phyloP scores from a whole-genome alignment of 768 basidiomycete genomes.

The Lactifluus piperatus region DNA sequence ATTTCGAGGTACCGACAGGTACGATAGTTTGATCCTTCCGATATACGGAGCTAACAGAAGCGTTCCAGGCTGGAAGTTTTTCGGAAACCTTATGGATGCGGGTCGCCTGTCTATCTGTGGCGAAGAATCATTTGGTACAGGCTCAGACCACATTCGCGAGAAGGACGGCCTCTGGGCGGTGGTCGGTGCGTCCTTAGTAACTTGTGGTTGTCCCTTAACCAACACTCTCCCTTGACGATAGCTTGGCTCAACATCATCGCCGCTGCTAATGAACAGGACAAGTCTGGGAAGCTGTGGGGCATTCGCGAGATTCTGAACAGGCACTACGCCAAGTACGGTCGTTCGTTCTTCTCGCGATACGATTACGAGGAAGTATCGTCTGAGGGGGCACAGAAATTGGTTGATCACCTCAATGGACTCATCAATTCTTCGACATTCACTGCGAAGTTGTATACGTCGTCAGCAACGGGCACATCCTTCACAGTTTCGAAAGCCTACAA shows the following conservation, averaged over 20 bases:
- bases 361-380: conserved; percentile 98
- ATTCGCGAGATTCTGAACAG: conserved; percentile 86
- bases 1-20: conserved; percentile 97
- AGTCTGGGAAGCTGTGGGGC: conserved; percentile 64
- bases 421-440: conserved; percentile 62
- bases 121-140: conserved; percentile 98
- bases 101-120: conserved; percentile 96
- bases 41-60: background rate
- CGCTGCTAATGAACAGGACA: conserved; percentile 60
- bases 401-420: conserved; percentile 64
- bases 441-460: conserved; percentile 57
- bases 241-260: conserved; percentile 98
- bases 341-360: conserved; percentile 97
- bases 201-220: background rate
- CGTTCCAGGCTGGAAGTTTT: conserved; percentile 92
- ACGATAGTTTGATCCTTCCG: conserved; percentile 20
- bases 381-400: conserved; percentile 80
- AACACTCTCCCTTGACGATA: conserved; percentile 24
- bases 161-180: conserved; percentile 99
- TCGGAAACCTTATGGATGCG: conserved; percentile 99
- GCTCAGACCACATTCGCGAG: conserved; percentile 99
- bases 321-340: conserved; percentile 90
- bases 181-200: conserved; percentile 50
- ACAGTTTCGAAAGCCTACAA: conserved; percentile 69
- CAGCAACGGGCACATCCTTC: conserved; percentile 61